phyloP scores from a whole-genome alignment of 306 rosid species.

The Gillenia trifoliata region DNA sequence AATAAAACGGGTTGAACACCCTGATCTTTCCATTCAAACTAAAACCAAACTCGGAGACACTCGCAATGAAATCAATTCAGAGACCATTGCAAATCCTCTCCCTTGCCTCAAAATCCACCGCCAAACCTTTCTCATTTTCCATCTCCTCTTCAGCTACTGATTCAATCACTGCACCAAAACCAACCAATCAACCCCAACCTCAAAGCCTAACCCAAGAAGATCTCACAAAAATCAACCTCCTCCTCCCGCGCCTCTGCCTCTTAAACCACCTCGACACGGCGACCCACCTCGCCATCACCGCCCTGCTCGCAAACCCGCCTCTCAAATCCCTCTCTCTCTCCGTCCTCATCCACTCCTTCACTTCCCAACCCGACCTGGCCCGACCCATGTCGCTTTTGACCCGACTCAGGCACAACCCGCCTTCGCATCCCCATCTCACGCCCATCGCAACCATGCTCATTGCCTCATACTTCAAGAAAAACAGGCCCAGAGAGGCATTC shows the following conservation, averaged over 20 bases:
- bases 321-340: slow-evolving; percentile 44
- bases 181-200: background rate
- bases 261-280: slow-evolving; percentile 46
- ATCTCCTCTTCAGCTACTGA: background rate
- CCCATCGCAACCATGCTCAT: slow-evolving; percentile 38
- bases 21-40: no score
- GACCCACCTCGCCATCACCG: slow-evolving; percentile 37
- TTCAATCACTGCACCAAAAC: background rate
- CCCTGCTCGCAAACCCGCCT: slow-evolving; percentile 44
- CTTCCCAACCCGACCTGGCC: slow-evolving; percentile 44
- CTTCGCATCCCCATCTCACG: slow-evolving; percentile 26
- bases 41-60: background rate
- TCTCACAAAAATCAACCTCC: slow-evolving; percentile 38
- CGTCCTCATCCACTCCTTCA: slow-evolving; percentile 37
- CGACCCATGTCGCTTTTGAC: slow-evolving; percentile 59
- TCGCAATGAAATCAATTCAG: slow-evolving; percentile 6
- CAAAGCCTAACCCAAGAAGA: slow-evolving; percentile 31
- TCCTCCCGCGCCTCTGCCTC: slow-evolving; percentile 61
- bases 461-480: slow-evolving; percentile 29
- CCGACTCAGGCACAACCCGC: slow-evolving; percentile 43
- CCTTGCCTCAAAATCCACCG: slow-evolving; percentile 8
- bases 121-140: background rate
- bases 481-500: slow-evolving; percentile 40
- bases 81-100: background rate
- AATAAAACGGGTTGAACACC: no score